phyloP scores from a whole-genome alignment of 2,329 filamentous ascomycete genomes.

The Neoscytalidium dimidiatum region DNA sequence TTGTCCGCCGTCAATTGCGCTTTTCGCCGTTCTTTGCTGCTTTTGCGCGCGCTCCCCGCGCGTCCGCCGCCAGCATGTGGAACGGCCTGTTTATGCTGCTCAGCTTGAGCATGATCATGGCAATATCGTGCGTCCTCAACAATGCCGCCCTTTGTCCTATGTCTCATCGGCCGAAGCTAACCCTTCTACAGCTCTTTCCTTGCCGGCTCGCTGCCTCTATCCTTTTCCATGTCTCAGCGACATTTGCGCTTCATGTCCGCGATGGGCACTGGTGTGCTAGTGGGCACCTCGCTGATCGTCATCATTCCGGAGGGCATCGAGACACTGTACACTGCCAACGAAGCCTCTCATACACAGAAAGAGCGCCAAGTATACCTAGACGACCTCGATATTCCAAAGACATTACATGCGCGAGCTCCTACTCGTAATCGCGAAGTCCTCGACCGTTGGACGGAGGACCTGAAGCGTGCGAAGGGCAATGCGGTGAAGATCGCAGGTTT shows the following conservation, averaged over 20 bases:
- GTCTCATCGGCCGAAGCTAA: not conserved
- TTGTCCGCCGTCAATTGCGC: not conserved
- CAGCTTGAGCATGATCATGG: conserved; percentile 66
- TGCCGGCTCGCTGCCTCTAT: conserved; percentile 86
- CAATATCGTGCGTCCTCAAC: conserved; percentile 54
- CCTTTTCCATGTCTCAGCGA: conserved; percentile 81
- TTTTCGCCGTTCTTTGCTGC: not conserved
- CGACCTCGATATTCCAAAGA: not conserved
- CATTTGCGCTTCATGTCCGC: conserved; percentile 89
- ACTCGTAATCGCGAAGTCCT: conserved; percentile 2
- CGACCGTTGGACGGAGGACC: not conserved
- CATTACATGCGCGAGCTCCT: not conserved
- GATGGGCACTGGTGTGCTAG: conserved; percentile 88
- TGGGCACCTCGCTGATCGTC: conserved; percentile 92
- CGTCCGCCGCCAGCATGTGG: conserved; percentile 47
- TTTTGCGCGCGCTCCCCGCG: not conserved
- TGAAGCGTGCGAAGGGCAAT: not conserved
- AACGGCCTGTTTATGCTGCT: conserved; percentile 67
- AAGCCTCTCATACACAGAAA: not conserved
- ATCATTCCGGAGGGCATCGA: conserved; percentile 98
- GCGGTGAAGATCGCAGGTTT: not conserved
- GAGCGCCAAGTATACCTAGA: conserved; percentile 3
- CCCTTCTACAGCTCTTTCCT: conserved; percentile 75
- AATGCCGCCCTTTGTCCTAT: not conserved
- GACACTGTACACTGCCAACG: conserved; percentile 69